A percentile compares a stretch with the other conserved stretches of the same genome.
Conservation (phyloP, 2,329 filamentous ascomycete species). For the Fusarium globosum region DNA sequence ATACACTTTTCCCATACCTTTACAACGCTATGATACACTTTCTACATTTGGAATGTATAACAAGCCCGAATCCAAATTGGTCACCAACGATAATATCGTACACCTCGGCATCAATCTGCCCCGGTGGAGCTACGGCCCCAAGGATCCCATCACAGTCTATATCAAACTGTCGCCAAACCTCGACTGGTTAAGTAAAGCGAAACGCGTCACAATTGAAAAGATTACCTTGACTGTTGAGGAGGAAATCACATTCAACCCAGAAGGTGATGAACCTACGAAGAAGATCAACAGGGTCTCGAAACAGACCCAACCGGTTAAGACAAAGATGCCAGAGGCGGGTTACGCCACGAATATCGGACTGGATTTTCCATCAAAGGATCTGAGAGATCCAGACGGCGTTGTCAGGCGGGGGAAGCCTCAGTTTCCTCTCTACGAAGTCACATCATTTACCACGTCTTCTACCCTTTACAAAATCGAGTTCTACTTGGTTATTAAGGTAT, state of each 20-base stretch:
- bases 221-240: constrained; percentile 96
- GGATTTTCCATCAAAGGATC: constrained; percentile 89
- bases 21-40: constrained; percentile 93
- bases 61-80: constrained; percentile 87
- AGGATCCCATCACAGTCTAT: constrained; percentile 95
- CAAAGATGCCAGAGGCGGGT: constrained; percentile 88
- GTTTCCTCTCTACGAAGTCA: constrained; percentile 89
- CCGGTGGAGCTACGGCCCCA: constrained; percentile 94
- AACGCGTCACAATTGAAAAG: constrained; percentile 91
- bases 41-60: constrained; percentile 99
- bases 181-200: constrained; percentile 91
- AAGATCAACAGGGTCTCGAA: constrained; percentile 90
- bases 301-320: constrained; percentile 82
- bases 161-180: constrained; percentile 93
- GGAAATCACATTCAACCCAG: constrained; percentile 98
- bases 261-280: constrained; percentile 92
- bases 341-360: constrained; percentile 94
- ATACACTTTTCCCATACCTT: constrained; percentile 89
- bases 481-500: constrained; percentile 91
- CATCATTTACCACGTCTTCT: constrained; percentile 92
- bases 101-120: constrained; percentile 92
- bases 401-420: constrained; percentile 85
- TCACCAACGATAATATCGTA: constrained; percentile 88
- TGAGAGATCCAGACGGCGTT: constrained; percentile 87
- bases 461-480: constrained; percentile 99